Evolutionary conservation across 345 rosid genomes (phyloP).

Genomic region (Populus davidiana): DNA sequence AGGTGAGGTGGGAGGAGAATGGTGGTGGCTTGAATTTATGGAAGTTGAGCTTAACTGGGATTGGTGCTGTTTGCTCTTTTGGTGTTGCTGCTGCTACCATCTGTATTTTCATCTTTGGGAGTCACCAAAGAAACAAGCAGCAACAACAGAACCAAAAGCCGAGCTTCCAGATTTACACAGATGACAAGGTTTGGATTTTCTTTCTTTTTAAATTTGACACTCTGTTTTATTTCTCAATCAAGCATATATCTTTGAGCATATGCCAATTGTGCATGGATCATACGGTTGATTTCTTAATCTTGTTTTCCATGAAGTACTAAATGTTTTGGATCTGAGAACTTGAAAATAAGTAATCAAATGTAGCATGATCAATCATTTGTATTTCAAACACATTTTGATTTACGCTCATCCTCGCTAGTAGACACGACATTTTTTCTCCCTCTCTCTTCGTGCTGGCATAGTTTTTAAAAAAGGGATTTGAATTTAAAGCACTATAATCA

Average conservation of each 20-base stretch:
- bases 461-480: background rate
- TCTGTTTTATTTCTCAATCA: background rate
- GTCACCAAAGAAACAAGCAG: slow-evolving; percentile 50
- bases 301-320: background rate
- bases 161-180: slow-evolving; percentile 62
- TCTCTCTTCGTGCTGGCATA: background rate
- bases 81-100: slow-evolving; percentile 94
- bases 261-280: background rate
- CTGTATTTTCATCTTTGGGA: slow-evolving; percentile 59
- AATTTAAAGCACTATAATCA: no score
- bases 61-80: slow-evolving; percentile 87
- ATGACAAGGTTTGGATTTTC: slow-evolving; percentile 59
- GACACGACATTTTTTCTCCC: no score
- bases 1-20: slow-evolving; percentile 40
- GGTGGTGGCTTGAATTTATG: slow-evolving; percentile 52
- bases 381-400: background rate
- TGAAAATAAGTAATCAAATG: background rate
- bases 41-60: slow-evolving; percentile 78
- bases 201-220: background rate
- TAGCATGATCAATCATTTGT: background rate
- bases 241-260: background rate
- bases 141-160: slow-evolving; percentile 46
- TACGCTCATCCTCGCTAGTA: no score
- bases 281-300: slow-evolving; percentile 5
- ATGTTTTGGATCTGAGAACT: background rate